Base-by-base conservation (phyloP, 2,329 filamentous ascomycete genomes). In the Nannizziopsis arthrosporioides region DNA sequence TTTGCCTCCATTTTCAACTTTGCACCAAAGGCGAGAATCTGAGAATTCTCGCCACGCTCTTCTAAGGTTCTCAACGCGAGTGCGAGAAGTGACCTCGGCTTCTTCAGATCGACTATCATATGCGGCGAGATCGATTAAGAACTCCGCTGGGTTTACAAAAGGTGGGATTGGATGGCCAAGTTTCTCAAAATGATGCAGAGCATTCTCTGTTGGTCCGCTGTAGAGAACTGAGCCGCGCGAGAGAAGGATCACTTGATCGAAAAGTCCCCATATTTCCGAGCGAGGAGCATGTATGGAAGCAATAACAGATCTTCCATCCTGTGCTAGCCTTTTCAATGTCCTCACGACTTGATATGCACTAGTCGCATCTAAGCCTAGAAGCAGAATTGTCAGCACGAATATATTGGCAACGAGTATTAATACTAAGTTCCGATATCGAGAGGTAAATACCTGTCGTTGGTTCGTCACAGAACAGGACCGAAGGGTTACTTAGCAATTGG, bases 121-220 rank as follows among this genome's bases (percentile, higher is more conserved):
- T 5, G 84, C 84, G 1, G 84, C 80, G 30, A 85, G 70, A 54
- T 89, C 84, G 48, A 89, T 82, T 43, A 87, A 63, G 58, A 81
- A 83, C 55, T 89, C 84, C 1, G 84, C 84, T 0, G 85, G 84
- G 55, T 89, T 89, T 40, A 85, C 82, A 56, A 86, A 87, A 0
- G 78, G 68, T 0, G 82, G 84, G 39, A 86, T 66, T 10, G 74
- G 66, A 53, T 81, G 75, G 0, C 80, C 82, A 9, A 75, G 65
- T 2, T 62, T 57, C 8, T 74, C 71, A 54, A 89, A 87, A 70
- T 85, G 82, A 0, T 74, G 65, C 3, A 85, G 61, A 42, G 79
- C 82, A 2, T 74, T 71, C 2, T 69, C 63, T 19, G 74, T 72
- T 0, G 69, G 65, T 0, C 84, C 84, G 17, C 80, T 81, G 56